phyloP scores from a whole-genome alignment of 1,284 basidiomycete species.

The Cystobasidiaceae sp. region DNA sequence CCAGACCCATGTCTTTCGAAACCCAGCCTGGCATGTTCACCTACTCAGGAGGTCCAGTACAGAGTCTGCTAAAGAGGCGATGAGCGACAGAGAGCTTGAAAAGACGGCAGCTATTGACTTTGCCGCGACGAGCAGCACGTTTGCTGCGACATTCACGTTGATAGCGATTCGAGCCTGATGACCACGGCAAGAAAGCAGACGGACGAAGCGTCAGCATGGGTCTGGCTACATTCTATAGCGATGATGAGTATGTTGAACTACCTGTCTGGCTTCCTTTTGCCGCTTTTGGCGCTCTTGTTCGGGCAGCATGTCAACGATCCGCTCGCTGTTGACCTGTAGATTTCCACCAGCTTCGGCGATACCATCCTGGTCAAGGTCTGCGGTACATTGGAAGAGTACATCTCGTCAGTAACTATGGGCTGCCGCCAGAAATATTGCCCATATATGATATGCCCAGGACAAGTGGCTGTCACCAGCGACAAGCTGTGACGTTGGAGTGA shows the following conservation, averaged over 20 bases:
- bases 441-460: not conserved
- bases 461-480: not conserved
- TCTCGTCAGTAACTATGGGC: not conserved
- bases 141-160: slow-evolving; percentile 46
- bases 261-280: slow-evolving; percentile 8
- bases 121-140: slow-evolving; percentile 51
- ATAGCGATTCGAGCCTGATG: slow-evolving; percentile 32
- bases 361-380: slow-evolving; percentile 29
- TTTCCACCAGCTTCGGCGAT: slow-evolving; percentile 19
- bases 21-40: not conserved
- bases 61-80: slow-evolving; percentile 54
- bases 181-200: not conserved
- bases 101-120: slow-evolving; percentile 53
- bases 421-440: not conserved
- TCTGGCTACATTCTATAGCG: too few species aligned
- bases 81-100: slow-evolving; percentile 56
- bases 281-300: slow-evolving; percentile 9
- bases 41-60: slow-evolving; percentile 53
- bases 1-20: not conserved
- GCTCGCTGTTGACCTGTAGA: slow-evolving; percentile 8
- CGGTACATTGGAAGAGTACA: not conserved
- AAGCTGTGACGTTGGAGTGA: not conserved
- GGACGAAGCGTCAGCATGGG: too few species aligned
- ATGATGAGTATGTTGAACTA: not conserved
- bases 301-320: slow-evolving; percentile 6